Evolutionary conservation across 75 land plant genomes (phyloP).

Genomic region (Cupressus sempervirens): DNA sequence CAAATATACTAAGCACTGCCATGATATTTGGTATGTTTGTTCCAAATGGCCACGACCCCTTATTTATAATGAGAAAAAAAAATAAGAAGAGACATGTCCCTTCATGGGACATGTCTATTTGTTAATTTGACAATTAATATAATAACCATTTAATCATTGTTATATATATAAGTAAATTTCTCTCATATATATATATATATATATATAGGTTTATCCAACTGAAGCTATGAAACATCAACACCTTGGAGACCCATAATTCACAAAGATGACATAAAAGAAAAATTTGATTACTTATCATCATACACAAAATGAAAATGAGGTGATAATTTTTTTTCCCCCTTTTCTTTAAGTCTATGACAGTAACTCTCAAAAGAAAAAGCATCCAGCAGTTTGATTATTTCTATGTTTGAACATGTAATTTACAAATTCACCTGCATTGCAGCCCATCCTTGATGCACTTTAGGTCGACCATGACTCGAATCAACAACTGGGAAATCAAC

Average conservation of each 20-base stretch:
- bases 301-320: not conserved
- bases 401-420: not conserved
- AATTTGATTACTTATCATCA: not conserved
- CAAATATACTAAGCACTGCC: no score
- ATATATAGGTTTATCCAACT: no score
- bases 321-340: not conserved
- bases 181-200: no score
- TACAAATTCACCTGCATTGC: conserved; percentile 31
- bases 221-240: no score
- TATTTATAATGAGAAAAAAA: no score
- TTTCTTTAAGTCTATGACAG: not conserved
- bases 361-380: not conserved
- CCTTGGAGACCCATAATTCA: not conserved
- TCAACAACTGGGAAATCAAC: conserved; percentile 37
- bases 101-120: no score
- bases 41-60: no score
- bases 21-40: no score
- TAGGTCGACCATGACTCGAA: conserved; percentile 23
- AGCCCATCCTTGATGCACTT: conserved; percentile 42
- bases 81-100: no score
- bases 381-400: not conserved
- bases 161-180: no score
- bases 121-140: no score
- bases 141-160: no score
- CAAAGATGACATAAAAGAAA: not conserved